Conservation (phyloP, 1,284 basidiomycete species). For the Amylostereum chailletii region DNA sequence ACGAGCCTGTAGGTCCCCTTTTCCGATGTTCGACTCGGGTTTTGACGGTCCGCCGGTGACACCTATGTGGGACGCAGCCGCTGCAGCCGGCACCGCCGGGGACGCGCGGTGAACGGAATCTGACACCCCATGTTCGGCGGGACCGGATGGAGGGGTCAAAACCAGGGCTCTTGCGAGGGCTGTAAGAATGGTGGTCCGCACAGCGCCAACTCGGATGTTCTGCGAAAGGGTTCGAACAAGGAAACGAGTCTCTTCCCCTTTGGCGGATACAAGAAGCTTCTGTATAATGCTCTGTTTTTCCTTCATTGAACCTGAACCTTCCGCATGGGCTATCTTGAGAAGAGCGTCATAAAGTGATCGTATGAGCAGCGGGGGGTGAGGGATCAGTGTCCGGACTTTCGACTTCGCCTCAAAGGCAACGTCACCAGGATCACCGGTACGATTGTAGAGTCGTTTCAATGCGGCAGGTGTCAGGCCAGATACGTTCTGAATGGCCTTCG, state of each 20-base stretch:
- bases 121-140: slow-evolving; percentile 14
- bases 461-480: slow-evolving; percentile 68
- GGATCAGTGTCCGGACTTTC: slow-evolving; percentile 67
- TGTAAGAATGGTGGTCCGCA: slow-evolving; percentile 75
- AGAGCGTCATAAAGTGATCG: slow-evolving; percentile 58
- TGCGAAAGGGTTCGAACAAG: slow-evolving; percentile 76
- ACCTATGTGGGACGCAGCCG: slow-evolving; percentile 34
- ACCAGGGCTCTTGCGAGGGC: slow-evolving; percentile 79
- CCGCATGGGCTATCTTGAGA: slow-evolving; percentile 55
- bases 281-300: slow-evolving; percentile 77
- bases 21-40: slow-evolving; percentile 6
- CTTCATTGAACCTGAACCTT: slow-evolving; percentile 69
- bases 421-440: slow-evolving; percentile 66
- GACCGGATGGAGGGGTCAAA: slow-evolving; percentile 38
- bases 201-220: slow-evolving; percentile 84
- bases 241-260: slow-evolving; percentile 83
- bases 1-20: slow-evolving; percentile 35
- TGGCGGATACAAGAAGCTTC: slow-evolving; percentile 74
- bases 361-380: slow-evolving; percentile 63
- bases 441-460: slow-evolving; percentile 57
- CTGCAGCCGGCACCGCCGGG: slow-evolving; percentile 26
- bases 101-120: slow-evolving; percentile 27
- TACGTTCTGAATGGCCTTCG: slow-evolving; percentile 74
- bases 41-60: slow-evolving; percentile 22
- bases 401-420: slow-evolving; percentile 81